Evolutionary conservation across 352 stramenopile genomes (phyloP).

Genomic region (Detonula confervacea): DNA sequence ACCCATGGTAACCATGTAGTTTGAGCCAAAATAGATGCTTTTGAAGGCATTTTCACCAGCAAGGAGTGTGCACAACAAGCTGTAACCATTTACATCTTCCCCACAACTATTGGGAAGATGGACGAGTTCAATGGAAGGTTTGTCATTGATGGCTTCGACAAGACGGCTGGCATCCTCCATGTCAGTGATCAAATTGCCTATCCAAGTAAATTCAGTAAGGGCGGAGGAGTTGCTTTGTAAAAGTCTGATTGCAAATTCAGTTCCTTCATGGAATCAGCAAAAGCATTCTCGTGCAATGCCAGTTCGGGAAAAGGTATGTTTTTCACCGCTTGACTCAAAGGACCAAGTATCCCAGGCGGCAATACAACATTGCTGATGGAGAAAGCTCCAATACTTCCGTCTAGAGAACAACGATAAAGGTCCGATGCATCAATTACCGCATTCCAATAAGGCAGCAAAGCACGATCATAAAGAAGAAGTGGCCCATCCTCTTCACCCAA

Average conservation of each 20-base stretch:
- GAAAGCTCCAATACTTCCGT: background rate
- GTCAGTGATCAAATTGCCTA: background rate
- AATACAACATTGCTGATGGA: background rate
- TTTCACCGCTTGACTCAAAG: background rate
- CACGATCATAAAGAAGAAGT: background rate
- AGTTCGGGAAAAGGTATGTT: background rate
- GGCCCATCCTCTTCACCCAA: background rate
- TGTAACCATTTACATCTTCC: background rate
- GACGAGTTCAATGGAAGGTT: background rate
- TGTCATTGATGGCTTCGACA: background rate
- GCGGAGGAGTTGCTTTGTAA: background rate
- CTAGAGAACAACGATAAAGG: background rate
- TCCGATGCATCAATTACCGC: background rate
- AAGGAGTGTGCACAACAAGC: background rate
- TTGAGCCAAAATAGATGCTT: background rate
- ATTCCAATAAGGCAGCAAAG: background rate
- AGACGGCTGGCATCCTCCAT: background rate
- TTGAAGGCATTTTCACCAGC: background rate
- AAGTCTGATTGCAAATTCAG: background rate
- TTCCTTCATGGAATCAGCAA: background rate
- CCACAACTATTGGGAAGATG: background rate
- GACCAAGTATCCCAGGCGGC: background rate
- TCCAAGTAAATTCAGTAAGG: background rate
- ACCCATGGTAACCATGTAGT: background rate
- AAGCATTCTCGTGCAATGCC: background rate